Evolutionary conservation across 2,329 filamentous ascomycete genomes (phyloP).

Genomic region (Graphilbum fragrans): DNA sequence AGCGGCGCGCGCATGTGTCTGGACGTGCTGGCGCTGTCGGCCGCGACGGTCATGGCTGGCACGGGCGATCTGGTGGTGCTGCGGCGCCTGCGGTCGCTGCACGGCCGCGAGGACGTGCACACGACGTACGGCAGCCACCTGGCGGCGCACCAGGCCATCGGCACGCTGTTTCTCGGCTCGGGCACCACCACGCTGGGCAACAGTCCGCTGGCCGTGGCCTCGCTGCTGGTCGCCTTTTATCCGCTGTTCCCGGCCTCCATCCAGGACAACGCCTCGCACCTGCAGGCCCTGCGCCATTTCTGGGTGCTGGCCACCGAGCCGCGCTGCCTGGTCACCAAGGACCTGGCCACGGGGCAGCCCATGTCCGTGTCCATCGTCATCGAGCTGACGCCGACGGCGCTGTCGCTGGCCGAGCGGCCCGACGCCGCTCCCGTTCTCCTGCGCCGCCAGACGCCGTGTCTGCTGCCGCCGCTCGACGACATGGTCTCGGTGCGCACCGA

Average conservation of each 20-base stretch:
- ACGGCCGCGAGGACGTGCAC: slow-evolving; percentile 73
- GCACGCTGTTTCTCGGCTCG: slow-evolving; percentile 80
- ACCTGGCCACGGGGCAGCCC: slow-evolving; percentile 72
- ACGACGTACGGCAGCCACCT: slow-evolving; percentile 90
- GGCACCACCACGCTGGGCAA: slow-evolving; percentile 88
- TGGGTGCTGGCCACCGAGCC: slow-evolving; percentile 92
- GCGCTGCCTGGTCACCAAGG: slow-evolving; percentile 76
- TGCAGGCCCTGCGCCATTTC: slow-evolving; percentile 93
- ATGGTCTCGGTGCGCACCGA: slow-evolving; percentile 49
- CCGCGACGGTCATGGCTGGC: slow-evolving; percentile 86
- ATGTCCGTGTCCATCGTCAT: slow-evolving; percentile 62
- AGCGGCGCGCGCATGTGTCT: slow-evolving; percentile 84
- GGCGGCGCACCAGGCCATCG: slow-evolving; percentile 83
- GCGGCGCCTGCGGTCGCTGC: slow-evolving; percentile 72
- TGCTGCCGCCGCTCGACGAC: slow-evolving; percentile 52
- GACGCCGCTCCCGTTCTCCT: slow-evolving; percentile 13
- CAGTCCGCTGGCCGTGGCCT: slow-evolving; percentile 74
- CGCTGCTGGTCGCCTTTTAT: slow-evolving; percentile 84
- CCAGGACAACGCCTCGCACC: slow-evolving; percentile 85
- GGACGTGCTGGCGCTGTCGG: slow-evolving; percentile 71
- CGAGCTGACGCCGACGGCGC: slow-evolving; percentile 29
- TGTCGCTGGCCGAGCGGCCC: slow-evolving; percentile 16
- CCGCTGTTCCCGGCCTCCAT: slow-evolving; percentile 82
- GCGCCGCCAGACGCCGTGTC: slow-evolving; percentile 40
- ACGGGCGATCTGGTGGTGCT: slow-evolving; percentile 82